Evolutionary conservation across 139 green algal genomes (phyloP).

Genomic region (Chlamydomonas asymmetrica): DNA sequence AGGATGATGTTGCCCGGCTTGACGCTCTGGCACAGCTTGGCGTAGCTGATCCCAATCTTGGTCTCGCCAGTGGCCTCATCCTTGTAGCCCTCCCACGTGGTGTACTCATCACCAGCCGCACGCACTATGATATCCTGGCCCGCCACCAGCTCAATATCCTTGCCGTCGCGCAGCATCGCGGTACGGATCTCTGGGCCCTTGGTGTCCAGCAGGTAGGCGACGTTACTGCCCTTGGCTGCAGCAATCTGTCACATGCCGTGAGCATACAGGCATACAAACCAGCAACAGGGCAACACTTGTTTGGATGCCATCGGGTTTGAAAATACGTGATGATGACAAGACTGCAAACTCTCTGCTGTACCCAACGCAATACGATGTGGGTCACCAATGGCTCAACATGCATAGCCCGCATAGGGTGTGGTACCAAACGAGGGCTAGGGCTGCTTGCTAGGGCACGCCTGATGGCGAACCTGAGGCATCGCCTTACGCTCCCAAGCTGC

Average conservation of each 20-base stretch:
- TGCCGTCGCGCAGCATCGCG: constrained; percentile 54
- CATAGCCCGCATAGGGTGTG: too few species aligned
- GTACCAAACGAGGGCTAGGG: too few species aligned
- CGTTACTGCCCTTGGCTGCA: constrained; percentile 11
- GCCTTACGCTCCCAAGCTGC: too few species aligned
- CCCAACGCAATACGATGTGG: too few species aligned
- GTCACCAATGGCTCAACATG: too few species aligned
- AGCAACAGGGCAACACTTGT: too few species aligned
- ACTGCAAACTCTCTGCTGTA: too few species aligned
- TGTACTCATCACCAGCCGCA: constrained; percentile 65
- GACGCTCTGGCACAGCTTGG: constrained; percentile 52
- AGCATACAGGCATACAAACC: too few species aligned
- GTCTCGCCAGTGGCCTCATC: constrained; percentile 32
- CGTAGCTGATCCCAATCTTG: constrained; percentile 58
- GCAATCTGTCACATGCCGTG: constrained; percentile 27
- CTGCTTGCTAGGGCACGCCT: too few species aligned
- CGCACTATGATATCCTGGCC: constrained; percentile 60
- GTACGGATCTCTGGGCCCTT: constrained; percentile 71
- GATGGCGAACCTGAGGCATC: too few species aligned
- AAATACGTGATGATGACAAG: too few species aligned
- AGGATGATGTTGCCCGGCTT: constrained; percentile 60
- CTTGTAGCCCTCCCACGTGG: constrained; percentile 47
- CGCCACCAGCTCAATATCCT: constrained; percentile 47
- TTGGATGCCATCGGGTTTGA: too few species aligned
- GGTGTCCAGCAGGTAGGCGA: constrained; percentile 58